Evolutionary conservation across 2,329 filamentous ascomycete genomes (phyloP), one percentile per base, ranked within the genome.

Genomic region (Aspergillus tamarii): DNA sequence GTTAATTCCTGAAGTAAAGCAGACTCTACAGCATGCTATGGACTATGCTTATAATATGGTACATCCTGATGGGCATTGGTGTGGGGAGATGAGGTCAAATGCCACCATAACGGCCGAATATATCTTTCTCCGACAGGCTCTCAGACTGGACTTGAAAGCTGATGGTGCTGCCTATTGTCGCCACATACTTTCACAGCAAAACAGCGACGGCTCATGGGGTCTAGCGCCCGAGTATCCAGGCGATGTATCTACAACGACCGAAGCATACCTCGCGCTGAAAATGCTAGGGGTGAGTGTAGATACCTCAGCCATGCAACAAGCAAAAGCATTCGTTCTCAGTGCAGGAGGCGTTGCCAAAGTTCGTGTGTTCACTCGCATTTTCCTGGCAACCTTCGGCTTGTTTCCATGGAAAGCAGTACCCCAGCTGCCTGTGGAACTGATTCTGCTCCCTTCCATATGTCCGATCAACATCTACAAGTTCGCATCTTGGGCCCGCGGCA

Each of bases 201-300:
- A 72, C 11, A 16, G 30, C 0, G 74, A 78, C 63, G 76, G 76
- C 4, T 76, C 74, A 1, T 78, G 73, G 75, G 64, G 67, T 3
- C 26, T 76, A 12, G 75, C 72, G 0, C 72, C 73, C 1, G 60
- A 65, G 2, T 48, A 62, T 21, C 62, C 64, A 2, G 72, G 72
- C 2, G 65, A 74, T 70, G 61, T 72, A 5, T 72, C 76, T 2
- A 70, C 69, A 0, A 73, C 72, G 1, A 69, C 69, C 1, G 77
- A 79, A 57, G 74, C 72, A 1, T 79, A 79, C 46, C 63, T 79
- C 1, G 76, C 76, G 0, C 62, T 79, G 45, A 77, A 76, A 59
- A 70, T 79, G 6, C 64, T 80, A 4, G 73, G 73, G 0, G 28
- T 72, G 4, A 48, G 65, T 1, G 19, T 46, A 1, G 59, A 69